These are phyloP conservation scores for Paraphaeosphaeria minitans DNA, from an alignment of 2,329 filamentous ascomycete genomes.

Conservation along the genomic window DNA sequence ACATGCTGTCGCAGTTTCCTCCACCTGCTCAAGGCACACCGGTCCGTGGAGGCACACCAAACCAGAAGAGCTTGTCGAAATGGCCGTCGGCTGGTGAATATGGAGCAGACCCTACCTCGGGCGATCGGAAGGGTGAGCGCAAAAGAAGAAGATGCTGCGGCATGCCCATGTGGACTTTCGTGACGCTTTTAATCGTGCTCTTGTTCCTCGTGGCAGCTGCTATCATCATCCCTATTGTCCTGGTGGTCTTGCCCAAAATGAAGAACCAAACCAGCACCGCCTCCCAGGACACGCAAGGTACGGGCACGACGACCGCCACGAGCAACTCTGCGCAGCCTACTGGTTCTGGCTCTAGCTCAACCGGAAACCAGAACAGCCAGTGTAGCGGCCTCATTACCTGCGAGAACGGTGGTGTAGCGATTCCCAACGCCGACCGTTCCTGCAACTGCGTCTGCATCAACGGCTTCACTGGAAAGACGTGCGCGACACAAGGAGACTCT, in stretches of 20 bases:
- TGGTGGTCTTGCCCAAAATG: slow-evolving; percentile 64
- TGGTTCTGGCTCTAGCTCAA: slow-evolving; percentile 10
- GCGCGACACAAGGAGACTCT: slow-evolving; percentile 56
- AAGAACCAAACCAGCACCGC: slow-evolving; percentile 34
- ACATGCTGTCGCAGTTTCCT: slow-evolving; percentile 70
- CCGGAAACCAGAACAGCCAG: slow-evolving; percentile 25
- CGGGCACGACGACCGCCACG: slow-evolving; percentile 28
- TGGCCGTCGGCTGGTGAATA: slow-evolving; percentile 34
- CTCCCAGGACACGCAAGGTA: slow-evolving; percentile 27
- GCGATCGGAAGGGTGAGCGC: slow-evolving; percentile 40
- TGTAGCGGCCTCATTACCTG: slow-evolving; percentile 71
- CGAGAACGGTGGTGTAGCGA: slow-evolving; percentile 78
- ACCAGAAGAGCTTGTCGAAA: slow-evolving; percentile 25
- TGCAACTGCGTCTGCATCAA: slow-evolving; percentile 91
- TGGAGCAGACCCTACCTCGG: slow-evolving; percentile 25
- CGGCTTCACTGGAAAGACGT: slow-evolving; percentile 75
- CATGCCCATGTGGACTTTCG: slow-evolving; percentile 77
- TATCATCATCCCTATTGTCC: slow-evolving; percentile 74
- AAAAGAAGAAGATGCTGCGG: slow-evolving; percentile 78
- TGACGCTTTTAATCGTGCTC: slow-evolving; percentile 68
- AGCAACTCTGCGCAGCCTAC: slow-evolving; percentile 26
- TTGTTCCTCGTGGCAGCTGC: slow-evolving; percentile 79
- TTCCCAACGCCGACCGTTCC: slow-evolving; percentile 64
- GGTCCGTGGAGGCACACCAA: slow-evolving; percentile 31
- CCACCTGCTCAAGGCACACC: slow-evolving; percentile 61